Conservation (phyloP, 1,284 basidiomycete species). For the Abortiporus biennis region DNA sequence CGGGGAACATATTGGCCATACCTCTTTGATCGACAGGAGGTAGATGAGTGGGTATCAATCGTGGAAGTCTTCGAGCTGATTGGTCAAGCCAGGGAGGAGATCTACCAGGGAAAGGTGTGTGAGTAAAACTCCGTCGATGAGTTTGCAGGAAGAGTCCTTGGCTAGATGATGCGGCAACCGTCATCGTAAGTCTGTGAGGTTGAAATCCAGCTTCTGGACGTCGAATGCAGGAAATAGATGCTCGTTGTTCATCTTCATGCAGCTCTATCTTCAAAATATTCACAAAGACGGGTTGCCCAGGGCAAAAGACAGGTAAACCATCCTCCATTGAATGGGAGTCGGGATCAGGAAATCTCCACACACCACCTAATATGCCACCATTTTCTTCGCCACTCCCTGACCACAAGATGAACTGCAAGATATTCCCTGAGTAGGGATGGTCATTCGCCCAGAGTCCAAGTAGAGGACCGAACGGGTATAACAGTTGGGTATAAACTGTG, state of each 20-base stretch:
- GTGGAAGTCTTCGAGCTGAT: slow-evolving; percentile 11
- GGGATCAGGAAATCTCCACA: slow-evolving; percentile 9
- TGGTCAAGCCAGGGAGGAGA: slow-evolving; percentile 16
- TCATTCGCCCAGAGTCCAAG: slow-evolving; percentile 22
- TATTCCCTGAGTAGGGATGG: slow-evolving; percentile 16
- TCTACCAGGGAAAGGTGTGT: slow-evolving; percentile 16
- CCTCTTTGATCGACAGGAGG: slow-evolving; percentile 12
- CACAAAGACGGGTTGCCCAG: slow-evolving; percentile 10
- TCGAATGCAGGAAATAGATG: slow-evolving; percentile 7
- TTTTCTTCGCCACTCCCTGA: slow-evolving; percentile 12
- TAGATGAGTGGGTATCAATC: slow-evolving; percentile 6
- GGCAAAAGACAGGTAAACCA: slow-evolving; percentile 1
- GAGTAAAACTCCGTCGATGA: slow-evolving; percentile 14
- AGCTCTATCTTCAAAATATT: slow-evolving; percentile 18
- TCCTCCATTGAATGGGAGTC: background rate
- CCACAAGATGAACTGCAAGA: slow-evolving; percentile 20
- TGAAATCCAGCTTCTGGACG: background rate
- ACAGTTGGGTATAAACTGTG: slow-evolving; percentile 16
- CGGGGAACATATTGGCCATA: slow-evolving; percentile 16
- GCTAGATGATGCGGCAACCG: slow-evolving; percentile 7
- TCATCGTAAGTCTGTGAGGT: slow-evolving; percentile 10
- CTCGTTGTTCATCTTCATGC: background rate
- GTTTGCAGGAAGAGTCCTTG: slow-evolving; percentile 15
- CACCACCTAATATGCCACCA: slow-evolving; percentile 20
- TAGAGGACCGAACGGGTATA: slow-evolving; percentile 18